Evolutionary conservation across 768 basidiomycete species (phyloP).

Genomic region (Lactifluus pinguis): DNA sequence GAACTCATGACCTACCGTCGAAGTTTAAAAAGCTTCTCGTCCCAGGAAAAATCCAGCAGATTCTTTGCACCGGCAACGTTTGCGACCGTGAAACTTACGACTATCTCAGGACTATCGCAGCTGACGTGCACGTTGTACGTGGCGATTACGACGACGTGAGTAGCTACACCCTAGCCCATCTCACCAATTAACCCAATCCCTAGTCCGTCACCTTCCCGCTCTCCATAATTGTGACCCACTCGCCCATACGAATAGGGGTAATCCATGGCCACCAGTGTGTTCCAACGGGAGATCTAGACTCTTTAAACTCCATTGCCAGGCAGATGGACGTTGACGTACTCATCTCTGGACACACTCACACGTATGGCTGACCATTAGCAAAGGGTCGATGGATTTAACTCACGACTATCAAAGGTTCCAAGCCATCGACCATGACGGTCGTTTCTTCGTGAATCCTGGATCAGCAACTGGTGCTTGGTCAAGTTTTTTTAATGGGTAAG

Average conservation of each 20-base stretch:
- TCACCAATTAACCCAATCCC: not conserved
- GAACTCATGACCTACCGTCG: conserved; percentile 80
- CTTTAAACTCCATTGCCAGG: conserved; percentile 77
- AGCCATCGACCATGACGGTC: conserved; percentile 81
- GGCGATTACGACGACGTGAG: conserved; percentile 95
- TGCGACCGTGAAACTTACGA: conserved; percentile 97
- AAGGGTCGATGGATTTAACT: not conserved
- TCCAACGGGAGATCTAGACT: conserved; percentile 86
- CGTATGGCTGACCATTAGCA: conserved; percentile 40
- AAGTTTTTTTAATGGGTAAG: conserved; percentile 59
- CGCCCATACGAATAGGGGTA: conserved; percentile 83
- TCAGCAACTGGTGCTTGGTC: conserved; percentile 94
- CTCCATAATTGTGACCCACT: conserved; percentile 71
- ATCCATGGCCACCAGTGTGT: conserved; percentile 93
- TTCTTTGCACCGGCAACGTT: conserved; percentile 94
- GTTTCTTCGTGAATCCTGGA: conserved; percentile 95
- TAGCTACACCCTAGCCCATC: not conserved
- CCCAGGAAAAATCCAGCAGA: conserved; percentile 92
- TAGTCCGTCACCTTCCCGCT: conserved; percentile 67
- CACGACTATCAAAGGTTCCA: conserved; percentile 58
- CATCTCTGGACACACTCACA: conserved; percentile 88
- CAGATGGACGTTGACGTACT: conserved; percentile 98
- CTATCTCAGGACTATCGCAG: conserved; percentile 87
- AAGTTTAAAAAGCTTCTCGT: conserved; percentile 96
- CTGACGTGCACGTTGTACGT: conserved; percentile 84